Evolutionary conservation across 805 yeast species (phyloP).

Genomic region (Lachancea dasiensis): DNA sequence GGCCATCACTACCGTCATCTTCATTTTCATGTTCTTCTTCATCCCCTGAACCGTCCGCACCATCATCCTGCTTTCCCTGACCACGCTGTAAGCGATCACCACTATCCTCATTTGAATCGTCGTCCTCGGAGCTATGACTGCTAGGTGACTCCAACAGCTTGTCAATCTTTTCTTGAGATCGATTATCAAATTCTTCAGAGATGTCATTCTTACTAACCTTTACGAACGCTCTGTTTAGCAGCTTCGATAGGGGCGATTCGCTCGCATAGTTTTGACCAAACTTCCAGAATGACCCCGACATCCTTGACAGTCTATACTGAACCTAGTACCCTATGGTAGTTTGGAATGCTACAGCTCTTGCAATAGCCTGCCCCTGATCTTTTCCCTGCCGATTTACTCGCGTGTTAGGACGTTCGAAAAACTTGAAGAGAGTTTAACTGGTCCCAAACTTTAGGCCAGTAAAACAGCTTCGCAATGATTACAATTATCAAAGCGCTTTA

Average conservation of each 20-base stretch:
- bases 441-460: background rate
- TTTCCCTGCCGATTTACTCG: background rate
- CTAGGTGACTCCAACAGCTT: conserved; percentile 4
- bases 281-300: conserved; percentile 53
- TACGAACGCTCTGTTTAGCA: conserved; percentile 35
- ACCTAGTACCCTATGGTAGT: too few species aligned
- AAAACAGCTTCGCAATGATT: background rate
- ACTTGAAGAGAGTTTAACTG: background rate
- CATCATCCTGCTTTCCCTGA: background rate
- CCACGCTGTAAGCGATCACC: conserved; percentile 2
- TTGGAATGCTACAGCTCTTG: background rate
- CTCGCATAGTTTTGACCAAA: conserved; percentile 51
- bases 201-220: conserved; percentile 13
- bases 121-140: conserved; percentile 4
- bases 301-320: conserved; percentile 11
- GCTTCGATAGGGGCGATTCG: conserved; percentile 49
- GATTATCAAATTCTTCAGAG: conserved; percentile 11
- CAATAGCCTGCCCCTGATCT: conserved; percentile 5
- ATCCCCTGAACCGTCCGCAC: background rate
- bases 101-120: conserved; percentile 28
- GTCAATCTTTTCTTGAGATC: conserved; percentile 13
- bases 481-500: background rate
- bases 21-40: conserved; percentile 25
- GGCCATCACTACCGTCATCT: conserved; percentile 16
- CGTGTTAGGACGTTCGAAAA: background rate